phyloP scores from a whole-genome alignment of 371 early-diverging fungal species.

The Umbelopsis sp. region DNA sequence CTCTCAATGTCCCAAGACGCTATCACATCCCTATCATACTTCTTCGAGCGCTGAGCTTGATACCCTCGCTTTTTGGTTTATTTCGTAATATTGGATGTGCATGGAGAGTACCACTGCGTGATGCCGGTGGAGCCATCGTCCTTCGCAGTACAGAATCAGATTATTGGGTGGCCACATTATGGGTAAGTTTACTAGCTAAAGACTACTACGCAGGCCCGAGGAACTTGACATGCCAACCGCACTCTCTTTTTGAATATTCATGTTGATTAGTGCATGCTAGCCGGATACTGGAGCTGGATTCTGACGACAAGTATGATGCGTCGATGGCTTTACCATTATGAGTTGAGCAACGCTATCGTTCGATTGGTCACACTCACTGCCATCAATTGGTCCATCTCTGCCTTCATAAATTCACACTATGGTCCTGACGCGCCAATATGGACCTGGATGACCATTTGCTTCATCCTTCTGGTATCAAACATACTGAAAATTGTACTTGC shows the following conservation, averaged over 20 bases:
- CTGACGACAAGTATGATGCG: slow-evolving; percentile 62
- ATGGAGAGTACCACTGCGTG: slow-evolving; percentile 35
- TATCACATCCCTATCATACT: slow-evolving; percentile 45
- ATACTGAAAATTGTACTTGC: slow-evolving; percentile 40
- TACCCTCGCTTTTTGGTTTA: slow-evolving; percentile 57
- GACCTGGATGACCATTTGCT: slow-evolving; percentile 65
- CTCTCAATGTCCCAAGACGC: slow-evolving; percentile 48
- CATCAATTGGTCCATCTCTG: slow-evolving; percentile 63
- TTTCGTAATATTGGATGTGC: slow-evolving; percentile 46
- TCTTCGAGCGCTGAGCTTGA: slow-evolving; percentile 41
- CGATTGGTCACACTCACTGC: slow-evolving; percentile 62
- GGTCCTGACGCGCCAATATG: slow-evolving; percentile 63
- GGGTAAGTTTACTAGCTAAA: slow-evolving; percentile 44
- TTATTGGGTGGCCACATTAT: slow-evolving; percentile 59
- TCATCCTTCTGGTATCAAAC: slow-evolving; percentile 47
- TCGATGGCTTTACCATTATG: slow-evolving; percentile 65
- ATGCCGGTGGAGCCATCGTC: slow-evolving; percentile 50
- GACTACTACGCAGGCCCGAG: not conserved
- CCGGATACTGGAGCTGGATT: slow-evolving; percentile 66
- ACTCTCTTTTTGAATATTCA: not conserved
- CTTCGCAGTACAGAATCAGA: slow-evolving; percentile 61
- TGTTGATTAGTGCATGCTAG: slow-evolving; percentile 48
- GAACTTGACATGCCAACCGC: not conserved
- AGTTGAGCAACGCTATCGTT: slow-evolving; percentile 59
- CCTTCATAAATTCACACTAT: slow-evolving; percentile 55